A percentile compares a stretch with the other conserved stretches of the same genome.
These are phyloP conservation scores for Yamadazyma takamatsuzukensis DNA, from an alignment of 805 yeast species.

Conservation along the genomic window DNA sequence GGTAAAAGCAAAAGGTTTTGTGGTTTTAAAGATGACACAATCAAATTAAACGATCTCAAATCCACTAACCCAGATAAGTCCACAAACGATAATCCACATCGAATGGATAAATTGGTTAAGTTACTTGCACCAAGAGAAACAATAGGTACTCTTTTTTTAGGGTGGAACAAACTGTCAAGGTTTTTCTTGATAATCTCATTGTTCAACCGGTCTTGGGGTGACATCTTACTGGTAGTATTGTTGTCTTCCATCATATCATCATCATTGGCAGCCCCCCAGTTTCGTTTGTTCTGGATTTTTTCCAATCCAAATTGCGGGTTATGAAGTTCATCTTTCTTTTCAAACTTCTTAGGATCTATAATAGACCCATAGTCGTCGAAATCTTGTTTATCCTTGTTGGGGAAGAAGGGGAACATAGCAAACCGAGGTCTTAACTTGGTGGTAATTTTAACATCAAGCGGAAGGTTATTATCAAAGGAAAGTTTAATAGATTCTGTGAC, in stretches of 20 bases:
- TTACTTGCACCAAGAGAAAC: conserved; percentile 14
- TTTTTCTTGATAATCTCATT: conserved; percentile 37
- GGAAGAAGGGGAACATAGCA: conserved; percentile 75
- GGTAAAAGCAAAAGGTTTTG: conserved; percentile 60
- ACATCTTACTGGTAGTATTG: conserved; percentile 25
- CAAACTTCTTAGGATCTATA: conserved; percentile 63
- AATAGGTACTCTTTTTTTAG: conserved; percentile 41
- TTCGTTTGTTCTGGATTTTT: conserved; percentile 27
- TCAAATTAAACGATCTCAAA: conserved; percentile 71
- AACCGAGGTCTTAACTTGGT: conserved; percentile 45
- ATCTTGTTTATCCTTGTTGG: conserved; percentile 45
- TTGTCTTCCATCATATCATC: conserved; percentile 17
- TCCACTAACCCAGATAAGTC: conserved; percentile 86
- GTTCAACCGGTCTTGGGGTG: conserved; percentile 42
- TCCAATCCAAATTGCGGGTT: conserved; percentile 36
- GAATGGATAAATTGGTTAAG: conserved; percentile 27
- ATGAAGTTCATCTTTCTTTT: conserved; percentile 48
- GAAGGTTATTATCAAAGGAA: conserved; percentile 38
- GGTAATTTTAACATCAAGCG: conserved; percentile 52
- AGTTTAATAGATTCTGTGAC: conserved; percentile 35
- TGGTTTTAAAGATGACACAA: conserved; percentile 77
- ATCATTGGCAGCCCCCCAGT: conserved; percentile 22
- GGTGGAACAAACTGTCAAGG: conserved; percentile 49
- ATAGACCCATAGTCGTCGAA: conserved; percentile 86
- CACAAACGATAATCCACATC: conserved; percentile 71